Conservation (phyloP, 2,329 filamentous ascomycete species). For the Talaromyces sp. region DNA sequence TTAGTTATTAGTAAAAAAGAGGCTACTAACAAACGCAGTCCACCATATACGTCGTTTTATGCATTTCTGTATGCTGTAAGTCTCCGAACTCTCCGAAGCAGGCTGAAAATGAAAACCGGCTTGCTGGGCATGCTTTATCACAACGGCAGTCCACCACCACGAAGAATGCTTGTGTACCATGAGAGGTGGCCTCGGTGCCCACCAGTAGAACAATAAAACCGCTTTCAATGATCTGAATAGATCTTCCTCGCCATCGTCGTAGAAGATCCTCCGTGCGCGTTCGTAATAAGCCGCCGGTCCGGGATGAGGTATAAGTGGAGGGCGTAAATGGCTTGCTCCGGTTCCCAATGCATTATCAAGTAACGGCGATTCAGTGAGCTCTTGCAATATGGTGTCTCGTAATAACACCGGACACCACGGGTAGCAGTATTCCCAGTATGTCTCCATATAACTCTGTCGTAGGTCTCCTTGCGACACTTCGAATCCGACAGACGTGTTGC, state of each 20-base stretch:
- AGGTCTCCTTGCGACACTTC: neutral
- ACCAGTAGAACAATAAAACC: neutral
- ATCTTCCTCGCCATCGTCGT: neutral
- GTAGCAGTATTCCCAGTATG: neutral
- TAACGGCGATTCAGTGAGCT: neutral
- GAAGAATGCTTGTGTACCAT: constrained; percentile 7
- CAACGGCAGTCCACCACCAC: neutral
- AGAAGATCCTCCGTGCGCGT: neutral
- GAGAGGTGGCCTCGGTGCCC: neutral
- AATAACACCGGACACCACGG: neutral
- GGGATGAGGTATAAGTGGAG: neutral
- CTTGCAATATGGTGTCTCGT: neutral
- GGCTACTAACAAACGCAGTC: neutral
- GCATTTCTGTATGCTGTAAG: neutral
- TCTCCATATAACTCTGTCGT: neutral
- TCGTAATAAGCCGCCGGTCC: neutral
- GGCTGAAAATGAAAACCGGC: neutral
- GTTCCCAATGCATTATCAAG: neutral
- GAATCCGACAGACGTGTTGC: neutral
- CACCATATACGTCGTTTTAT: neutral
- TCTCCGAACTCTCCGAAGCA: neutral
- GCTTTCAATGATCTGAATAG: neutral
- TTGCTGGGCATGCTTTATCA: neutral
- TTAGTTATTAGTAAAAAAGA: neutral
- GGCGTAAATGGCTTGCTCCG: neutral